Percentiles rank a stretch among this genome's conserved stretches.
These are phyloP conservation scores for Stephania japonica DNA, from an alignment of 164 flowering plant species.

Conservation along the genomic window DNA sequence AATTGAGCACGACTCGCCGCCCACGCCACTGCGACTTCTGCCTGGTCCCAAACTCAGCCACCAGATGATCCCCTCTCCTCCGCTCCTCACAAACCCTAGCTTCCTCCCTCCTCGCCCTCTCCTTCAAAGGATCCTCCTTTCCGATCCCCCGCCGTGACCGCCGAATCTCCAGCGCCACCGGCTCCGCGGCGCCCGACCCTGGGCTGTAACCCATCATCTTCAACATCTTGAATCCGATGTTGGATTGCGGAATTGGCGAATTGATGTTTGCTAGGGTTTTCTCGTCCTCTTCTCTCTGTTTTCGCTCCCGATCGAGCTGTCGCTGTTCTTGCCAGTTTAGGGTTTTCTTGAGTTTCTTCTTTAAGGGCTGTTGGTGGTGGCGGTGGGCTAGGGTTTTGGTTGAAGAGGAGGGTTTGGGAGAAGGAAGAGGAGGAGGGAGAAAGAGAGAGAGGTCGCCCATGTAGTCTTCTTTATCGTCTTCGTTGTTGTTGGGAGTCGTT, in stretches of 20 bases:
- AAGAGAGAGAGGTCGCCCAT: slow-evolving; percentile 87
- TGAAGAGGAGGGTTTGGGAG: slow-evolving; percentile 22
- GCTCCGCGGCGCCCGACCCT: slow-evolving; percentile 69
- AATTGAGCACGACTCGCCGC: slow-evolving; percentile 50
- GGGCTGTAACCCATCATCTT: slow-evolving; percentile 94
- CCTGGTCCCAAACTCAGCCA: slow-evolving; percentile 67
- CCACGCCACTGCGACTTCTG: slow-evolving; percentile 66
- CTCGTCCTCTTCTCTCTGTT: slow-evolving; percentile 70
- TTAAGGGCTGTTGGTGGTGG: slow-evolving; percentile 28
- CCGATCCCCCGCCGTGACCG: slow-evolving; percentile 87
- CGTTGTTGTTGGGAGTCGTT: not conserved
- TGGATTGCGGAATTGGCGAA: slow-evolving; percentile 72
- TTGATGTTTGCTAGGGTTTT: slow-evolving; percentile 52
- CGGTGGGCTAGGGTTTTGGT: slow-evolving; percentile 11
- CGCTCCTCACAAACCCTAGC: slow-evolving; percentile 32
- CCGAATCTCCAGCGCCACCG: slow-evolving; percentile 70
- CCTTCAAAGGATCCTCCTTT: slow-evolving; percentile 59
- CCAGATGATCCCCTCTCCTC: slow-evolving; percentile 44
- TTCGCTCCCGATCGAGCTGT: slow-evolving; percentile 48
- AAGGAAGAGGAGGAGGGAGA: slow-evolving; percentile 44
- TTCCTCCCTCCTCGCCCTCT: slow-evolving; percentile 55
- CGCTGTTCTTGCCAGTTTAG: slow-evolving; percentile 59
- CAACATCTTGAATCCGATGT: slow-evolving; percentile 82
- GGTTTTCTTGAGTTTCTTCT: slow-evolving; percentile 35
- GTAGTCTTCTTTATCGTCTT: slow-evolving; percentile 67